Percentiles rank a stretch among this genome's conserved stretches.
phyloP scores from a whole-genome alignment of 2,329 filamentous ascomycete genomes.

The Penicillium sp. region DNA sequence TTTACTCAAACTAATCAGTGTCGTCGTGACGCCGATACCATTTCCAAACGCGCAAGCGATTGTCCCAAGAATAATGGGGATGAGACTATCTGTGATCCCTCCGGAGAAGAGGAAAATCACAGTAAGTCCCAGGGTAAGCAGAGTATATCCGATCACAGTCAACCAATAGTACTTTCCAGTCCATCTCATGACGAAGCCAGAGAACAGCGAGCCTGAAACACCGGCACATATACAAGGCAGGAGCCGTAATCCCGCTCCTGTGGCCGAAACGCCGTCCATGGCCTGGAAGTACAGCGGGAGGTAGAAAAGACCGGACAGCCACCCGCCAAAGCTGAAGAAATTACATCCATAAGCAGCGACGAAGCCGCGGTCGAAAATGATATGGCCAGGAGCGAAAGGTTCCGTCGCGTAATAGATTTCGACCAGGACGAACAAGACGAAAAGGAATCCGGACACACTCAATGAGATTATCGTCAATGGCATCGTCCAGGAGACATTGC shows the following conservation, averaged over 20 bases:
- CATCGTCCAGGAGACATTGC: constrained; percentile 71
- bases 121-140: constrained; percentile 60
- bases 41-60: constrained; percentile 59
- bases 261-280: constrained; percentile 67
- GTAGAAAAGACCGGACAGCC: constrained; percentile 69
- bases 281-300: constrained; percentile 81
- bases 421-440: constrained; percentile 69
- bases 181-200: constrained; percentile 70
- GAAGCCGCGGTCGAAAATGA: constrained; percentile 71
- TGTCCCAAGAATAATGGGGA: constrained; percentile 63
- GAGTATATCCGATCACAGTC: constrained; percentile 62
- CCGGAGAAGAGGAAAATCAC: constrained; percentile 65
- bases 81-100: constrained; percentile 53
- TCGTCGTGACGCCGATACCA: constrained; percentile 70
- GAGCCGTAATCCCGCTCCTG: constrained; percentile 67
- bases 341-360: constrained; percentile 73
- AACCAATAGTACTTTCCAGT: constrained; percentile 75
- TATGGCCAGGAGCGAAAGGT: constrained; percentile 75
- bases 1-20: constrained; percentile 68
- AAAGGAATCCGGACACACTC: constrained; percentile 61
- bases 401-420: constrained; percentile 71
- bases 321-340: constrained; percentile 71
- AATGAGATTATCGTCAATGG: constrained; percentile 64
- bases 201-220: constrained; percentile 67
- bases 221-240: constrained; percentile 68